These are phyloP conservation scores for Aristolochia californica DNA, from an alignment of 164 flowering plant genomes.

Conservation along the genomic window DNA sequence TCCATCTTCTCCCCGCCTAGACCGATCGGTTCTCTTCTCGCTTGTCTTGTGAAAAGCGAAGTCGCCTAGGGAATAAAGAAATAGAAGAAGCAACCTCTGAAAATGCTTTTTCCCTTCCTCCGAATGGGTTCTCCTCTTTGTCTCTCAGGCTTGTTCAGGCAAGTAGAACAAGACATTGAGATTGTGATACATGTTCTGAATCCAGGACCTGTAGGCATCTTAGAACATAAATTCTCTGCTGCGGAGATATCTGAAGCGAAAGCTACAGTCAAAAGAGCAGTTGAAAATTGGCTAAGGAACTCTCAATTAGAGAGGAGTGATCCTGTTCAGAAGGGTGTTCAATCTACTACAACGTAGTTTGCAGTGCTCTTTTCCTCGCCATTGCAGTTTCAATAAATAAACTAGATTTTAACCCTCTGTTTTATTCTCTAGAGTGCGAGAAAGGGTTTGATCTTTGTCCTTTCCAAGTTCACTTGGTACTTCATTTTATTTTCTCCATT, in stretches of 20 bases:
- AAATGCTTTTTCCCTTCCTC: neutral
- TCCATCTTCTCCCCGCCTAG: too few relatives aligned
- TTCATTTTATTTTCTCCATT: too few relatives aligned
- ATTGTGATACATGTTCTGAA: constrained; percentile 74
- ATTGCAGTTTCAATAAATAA: too few relatives aligned
- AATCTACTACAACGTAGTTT: too few relatives aligned
- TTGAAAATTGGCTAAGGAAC: constrained; percentile 62
- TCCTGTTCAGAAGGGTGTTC: too few relatives aligned
- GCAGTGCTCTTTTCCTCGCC: too few relatives aligned
- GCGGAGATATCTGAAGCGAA: constrained; percentile 59
- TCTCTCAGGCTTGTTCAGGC: constrained; percentile 19
- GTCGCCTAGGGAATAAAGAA: too few relatives aligned
- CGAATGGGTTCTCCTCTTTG: neutral
- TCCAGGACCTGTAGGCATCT: constrained; percentile 87
- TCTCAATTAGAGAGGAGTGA: constrained; percentile 10
- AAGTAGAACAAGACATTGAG: constrained; percentile 79
- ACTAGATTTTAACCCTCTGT: too few relatives aligned
- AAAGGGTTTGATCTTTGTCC: too few relatives aligned
- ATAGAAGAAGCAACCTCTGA: too few relatives aligned
- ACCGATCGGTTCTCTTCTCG: neutral
- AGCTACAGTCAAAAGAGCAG: constrained; percentile 43
- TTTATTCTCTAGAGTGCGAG: too few relatives aligned
- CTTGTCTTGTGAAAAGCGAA: neutral
- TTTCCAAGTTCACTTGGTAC: too few relatives aligned
- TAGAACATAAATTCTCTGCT: constrained; percentile 79